A percentile compares a stretch with the other conserved stretches of the same genome.
Evolutionary conservation across 2,329 filamentous ascomycete genomes (phyloP).

Genomic region (Cytospora piceicola): DNA sequence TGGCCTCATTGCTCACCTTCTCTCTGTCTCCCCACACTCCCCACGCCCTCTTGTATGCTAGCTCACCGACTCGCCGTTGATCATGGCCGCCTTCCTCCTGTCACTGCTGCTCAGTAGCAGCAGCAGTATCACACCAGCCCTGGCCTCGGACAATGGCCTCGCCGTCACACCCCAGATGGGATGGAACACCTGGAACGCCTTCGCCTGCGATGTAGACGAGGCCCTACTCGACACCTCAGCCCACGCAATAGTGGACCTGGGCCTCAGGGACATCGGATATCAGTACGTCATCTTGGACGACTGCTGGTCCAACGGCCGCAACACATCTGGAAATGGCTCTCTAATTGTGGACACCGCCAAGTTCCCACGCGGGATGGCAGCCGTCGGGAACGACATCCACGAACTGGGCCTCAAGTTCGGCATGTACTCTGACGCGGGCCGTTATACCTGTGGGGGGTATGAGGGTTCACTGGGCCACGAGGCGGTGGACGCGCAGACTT

Average conservation of each 20-base stretch:
- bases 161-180: constrained; percentile 31
- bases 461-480: constrained; percentile 56
- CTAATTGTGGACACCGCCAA: constrained; percentile 40
- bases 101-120: constrained; percentile 22
- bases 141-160: constrained; percentile 25
- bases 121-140: neutral
- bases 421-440: constrained; percentile 48
- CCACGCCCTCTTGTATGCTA: no score
- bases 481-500: constrained; percentile 54
- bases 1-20: neutral
- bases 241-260: constrained; percentile 35
- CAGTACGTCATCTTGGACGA: constrained; percentile 41
- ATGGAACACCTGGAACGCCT: constrained; percentile 35
- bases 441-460: constrained; percentile 55
- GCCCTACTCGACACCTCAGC: constrained; percentile 30
- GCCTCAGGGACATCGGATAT: constrained; percentile 38
- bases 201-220: constrained; percentile 33
- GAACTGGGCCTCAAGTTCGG: constrained; percentile 43
- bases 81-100: constrained; percentile 12
- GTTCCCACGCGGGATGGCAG: constrained; percentile 44
- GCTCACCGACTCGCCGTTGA: neutral
- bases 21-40: no score
- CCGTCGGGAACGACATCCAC: constrained; percentile 43
- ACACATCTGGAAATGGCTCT: constrained; percentile 34
- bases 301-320: constrained; percentile 41